A percentile compares a stretch with the other conserved stretches of the same genome.
These are phyloP conservation scores for Acorus gramineus DNA, from an alignment of 106 monocot genomes.

Conservation along the genomic window DNA sequence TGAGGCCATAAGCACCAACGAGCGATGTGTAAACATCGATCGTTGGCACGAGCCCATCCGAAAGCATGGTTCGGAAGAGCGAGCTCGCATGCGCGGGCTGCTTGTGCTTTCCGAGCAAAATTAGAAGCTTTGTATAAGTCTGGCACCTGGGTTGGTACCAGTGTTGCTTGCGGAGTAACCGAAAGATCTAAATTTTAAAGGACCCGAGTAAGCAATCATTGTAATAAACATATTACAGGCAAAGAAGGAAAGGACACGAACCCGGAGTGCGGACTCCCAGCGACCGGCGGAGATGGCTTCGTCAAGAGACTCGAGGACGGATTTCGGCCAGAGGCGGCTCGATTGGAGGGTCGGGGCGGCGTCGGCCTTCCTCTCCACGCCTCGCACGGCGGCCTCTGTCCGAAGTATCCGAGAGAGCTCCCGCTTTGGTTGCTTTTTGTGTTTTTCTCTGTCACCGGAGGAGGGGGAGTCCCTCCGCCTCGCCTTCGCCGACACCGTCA, in stretches of 20 bases:
- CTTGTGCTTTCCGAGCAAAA: slow-evolving; percentile 67
- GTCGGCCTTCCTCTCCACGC: slow-evolving; percentile 37
- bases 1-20: slow-evolving; percentile 61
- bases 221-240: not conserved
- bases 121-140: slow-evolving; percentile 68
- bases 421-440: slow-evolving; percentile 12
- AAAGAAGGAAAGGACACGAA: not conserved
- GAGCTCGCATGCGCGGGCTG: slow-evolving; percentile 51
- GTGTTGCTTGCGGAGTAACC: slow-evolving; percentile 59
- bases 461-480: not conserved
- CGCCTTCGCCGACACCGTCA: too few species aligned
- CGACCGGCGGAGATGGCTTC: slow-evolving; percentile 35
- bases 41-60: slow-evolving; percentile 73
- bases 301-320: slow-evolving; percentile 80
- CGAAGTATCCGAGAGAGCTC: slow-evolving; percentile 41
- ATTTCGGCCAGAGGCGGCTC: slow-evolving; percentile 52
- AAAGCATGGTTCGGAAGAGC: slow-evolving; percentile 64
- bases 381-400: slow-evolving; percentile 51
- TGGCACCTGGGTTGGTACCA: slow-evolving; percentile 83
- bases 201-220: not conserved
- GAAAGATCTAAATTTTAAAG: slow-evolving; percentile 54
- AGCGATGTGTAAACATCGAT: slow-evolving; percentile 90
- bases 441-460: not conserved
- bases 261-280: slow-evolving; percentile 86
- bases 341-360: slow-evolving; percentile 6